phyloP scores from a whole-genome alignment of 2,329 filamentous ascomycete species.

The Pyrenophora teres region DNA sequence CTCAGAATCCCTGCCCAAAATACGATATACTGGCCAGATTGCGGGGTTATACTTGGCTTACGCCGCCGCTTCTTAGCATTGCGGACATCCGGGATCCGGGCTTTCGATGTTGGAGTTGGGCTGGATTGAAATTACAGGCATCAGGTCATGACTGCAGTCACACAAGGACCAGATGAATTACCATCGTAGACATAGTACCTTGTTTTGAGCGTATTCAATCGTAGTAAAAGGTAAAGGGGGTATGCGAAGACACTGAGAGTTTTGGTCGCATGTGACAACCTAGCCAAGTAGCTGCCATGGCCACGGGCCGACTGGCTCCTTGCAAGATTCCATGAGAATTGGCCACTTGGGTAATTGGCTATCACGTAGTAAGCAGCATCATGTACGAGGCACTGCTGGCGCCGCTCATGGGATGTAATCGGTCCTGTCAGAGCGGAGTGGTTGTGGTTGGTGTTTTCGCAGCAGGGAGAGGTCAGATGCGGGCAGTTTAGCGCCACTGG shows the following conservation, averaged over 20 bases:
- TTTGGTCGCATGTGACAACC: no score
- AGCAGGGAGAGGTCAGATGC: neutral
- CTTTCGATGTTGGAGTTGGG: neutral
- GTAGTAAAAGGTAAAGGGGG: neutral
- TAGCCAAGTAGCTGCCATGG: no score
- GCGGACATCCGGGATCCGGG: neutral
- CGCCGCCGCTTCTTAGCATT: slow-evolving; percentile 1
- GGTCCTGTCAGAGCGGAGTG: neutral
- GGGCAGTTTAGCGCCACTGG: slow-evolving; percentile 2
- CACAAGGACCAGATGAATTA: neutral
- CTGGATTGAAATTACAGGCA: neutral
- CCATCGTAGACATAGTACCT: neutral
- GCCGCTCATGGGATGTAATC: no score
- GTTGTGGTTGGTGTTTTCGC: neutral
- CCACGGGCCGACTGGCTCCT: no score
- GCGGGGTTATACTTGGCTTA: slow-evolving; percentile 22
- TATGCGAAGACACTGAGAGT: no score
- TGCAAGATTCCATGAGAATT: no score
- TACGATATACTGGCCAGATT: slow-evolving; percentile 15
- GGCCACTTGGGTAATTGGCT: no score
- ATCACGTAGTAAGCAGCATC: no score
- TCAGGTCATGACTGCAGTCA: neutral
- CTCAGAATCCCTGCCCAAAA: slow-evolving; percentile 8
- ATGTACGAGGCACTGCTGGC: no score
- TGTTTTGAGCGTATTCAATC: no score